Evolutionary conservation across 768 basidiomycete genomes (phyloP).

Genomic region (Hortiboletus campestris): DNA sequence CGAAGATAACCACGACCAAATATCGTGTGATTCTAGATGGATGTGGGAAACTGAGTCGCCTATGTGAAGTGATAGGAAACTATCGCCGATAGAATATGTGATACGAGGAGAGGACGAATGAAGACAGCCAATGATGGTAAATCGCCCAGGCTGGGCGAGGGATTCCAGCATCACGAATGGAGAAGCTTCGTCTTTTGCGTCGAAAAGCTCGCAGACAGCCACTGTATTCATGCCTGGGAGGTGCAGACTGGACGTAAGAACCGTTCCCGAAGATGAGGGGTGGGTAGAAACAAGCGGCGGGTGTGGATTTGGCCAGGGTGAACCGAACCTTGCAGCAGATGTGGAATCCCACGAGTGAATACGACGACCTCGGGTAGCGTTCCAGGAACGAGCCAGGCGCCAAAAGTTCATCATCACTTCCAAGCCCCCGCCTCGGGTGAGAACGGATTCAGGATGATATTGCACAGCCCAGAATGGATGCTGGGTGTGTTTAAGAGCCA

Average conservation of each 20-base stretch:
- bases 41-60: slow-evolving; percentile 37
- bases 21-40: slow-evolving; percentile 46
- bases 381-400: slow-evolving; percentile 63
- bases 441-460: slow-evolving; percentile 84
- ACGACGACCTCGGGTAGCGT: slow-evolving; percentile 35
- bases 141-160: slow-evolving; percentile 70
- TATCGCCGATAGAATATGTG: slow-evolving; percentile 53
- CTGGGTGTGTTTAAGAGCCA: slow-evolving; percentile 64
- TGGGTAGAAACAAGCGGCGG: slow-evolving; percentile 20
- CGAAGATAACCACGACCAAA: slow-evolving; percentile 74
- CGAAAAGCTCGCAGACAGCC: slow-evolving; percentile 60
- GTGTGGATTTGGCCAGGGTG: slow-evolving; percentile 55
- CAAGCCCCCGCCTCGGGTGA: slow-evolving; percentile 67
- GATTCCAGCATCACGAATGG: slow-evolving; percentile 76
- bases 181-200: slow-evolving; percentile 53
- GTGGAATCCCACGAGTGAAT: slow-evolving; percentile 42
- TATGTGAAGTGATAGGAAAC: slow-evolving; percentile 44
- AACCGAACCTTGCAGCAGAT: slow-evolving; percentile 41
- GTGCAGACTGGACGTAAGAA: slow-evolving; percentile 41
- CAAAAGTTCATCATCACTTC: slow-evolving; percentile 74
- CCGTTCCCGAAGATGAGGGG: slow-evolving; percentile 25
- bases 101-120: slow-evolving; percentile 53
- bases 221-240: slow-evolving; percentile 42
- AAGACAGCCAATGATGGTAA: slow-evolving; percentile 69
- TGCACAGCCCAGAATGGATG: slow-evolving; percentile 87